A percentile compares a stretch with the other conserved stretches of the same genome.
These are phyloP conservation scores for Escovopsis sp. DNA, from an alignment of 2,329 filamentous ascomycete genomes.

Conservation along the genomic window DNA sequence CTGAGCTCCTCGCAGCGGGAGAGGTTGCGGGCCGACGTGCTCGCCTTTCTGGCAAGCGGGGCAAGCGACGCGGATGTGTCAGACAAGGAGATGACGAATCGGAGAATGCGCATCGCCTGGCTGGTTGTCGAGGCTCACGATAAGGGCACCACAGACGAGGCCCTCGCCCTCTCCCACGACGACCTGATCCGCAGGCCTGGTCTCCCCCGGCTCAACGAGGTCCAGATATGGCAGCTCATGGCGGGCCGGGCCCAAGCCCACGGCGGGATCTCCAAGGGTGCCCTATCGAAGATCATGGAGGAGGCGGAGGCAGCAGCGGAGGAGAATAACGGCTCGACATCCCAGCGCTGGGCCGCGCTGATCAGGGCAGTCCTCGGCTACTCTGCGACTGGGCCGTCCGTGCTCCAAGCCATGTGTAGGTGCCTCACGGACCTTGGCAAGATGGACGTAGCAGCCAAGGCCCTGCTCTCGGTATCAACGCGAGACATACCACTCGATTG, in stretches of 20 bases:
- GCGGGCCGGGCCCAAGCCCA: constrained; percentile 6
- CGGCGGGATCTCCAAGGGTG: constrained; percentile 1
- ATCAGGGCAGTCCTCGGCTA: constrained; percentile 4
- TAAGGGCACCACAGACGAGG: constrained; percentile 3
- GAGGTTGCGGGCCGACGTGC: constrained; percentile 5
- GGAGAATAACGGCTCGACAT: constrained; percentile 4
- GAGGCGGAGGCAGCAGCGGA: too few relatives aligned
- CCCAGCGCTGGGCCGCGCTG: constrained; percentile 9
- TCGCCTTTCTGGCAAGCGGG: constrained; percentile 5
- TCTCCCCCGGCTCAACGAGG: constrained; percentile 1
- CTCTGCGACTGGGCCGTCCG: not conserved
- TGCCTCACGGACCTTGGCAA: constrained; percentile 7
- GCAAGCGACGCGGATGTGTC: constrained; percentile 3
- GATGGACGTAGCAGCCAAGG: constrained; percentile 4
- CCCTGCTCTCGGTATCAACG: constrained; percentile 4
- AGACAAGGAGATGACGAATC: too few relatives aligned
- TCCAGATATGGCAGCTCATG: constrained; percentile 12
- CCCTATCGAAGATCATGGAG: constrained; percentile 3
- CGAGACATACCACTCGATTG: constrained; percentile 3
- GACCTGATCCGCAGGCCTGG: not conserved
- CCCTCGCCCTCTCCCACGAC: constrained; percentile 6
- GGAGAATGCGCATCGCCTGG: constrained; percentile 10
- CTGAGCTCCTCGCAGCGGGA: constrained; percentile 5
- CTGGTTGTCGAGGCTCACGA: constrained; percentile 9
- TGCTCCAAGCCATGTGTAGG: constrained; percentile 6